phyloP scores from a whole-genome alignment of 2,329 filamentous ascomycete species.

The Alternaria consortialis region DNA sequence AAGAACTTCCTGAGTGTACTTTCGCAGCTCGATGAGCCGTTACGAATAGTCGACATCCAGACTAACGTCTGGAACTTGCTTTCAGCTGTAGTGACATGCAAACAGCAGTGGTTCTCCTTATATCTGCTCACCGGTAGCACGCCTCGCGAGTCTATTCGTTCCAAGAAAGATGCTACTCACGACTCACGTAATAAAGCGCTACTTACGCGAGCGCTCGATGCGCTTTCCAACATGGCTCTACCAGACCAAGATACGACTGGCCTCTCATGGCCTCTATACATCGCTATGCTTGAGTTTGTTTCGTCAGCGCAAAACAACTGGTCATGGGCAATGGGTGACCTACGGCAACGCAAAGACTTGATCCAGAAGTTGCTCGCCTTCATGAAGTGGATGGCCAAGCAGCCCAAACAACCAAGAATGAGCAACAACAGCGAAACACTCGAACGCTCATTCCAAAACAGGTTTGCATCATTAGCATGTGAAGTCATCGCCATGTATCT shows the following conservation, averaged over 20 bases:
- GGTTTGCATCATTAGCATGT: conserved; percentile 79
- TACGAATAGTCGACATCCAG: conserved; percentile 71
- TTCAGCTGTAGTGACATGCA: conserved; percentile 83
- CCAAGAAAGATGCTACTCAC: conserved; percentile 54
- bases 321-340: conserved; percentile 88
- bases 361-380: conserved; percentile 76
- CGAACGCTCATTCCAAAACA: conserved; percentile 53
- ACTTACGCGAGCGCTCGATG: conserved; percentile 75
- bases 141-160: conserved; percentile 76
- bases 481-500: conserved; percentile 92
- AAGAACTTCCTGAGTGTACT: conserved; percentile 84
- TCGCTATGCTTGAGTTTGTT: conserved; percentile 86
- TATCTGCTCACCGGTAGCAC: conserved; percentile 89
- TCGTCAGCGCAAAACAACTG: conserved; percentile 90
- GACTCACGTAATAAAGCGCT: conserved; percentile 68
- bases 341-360: conserved; percentile 78
- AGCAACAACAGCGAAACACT: conserved; percentile 32
- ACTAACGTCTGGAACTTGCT: conserved; percentile 84
- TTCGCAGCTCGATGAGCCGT: conserved; percentile 78
- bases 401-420: conserved; percentile 35
- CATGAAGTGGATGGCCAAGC: conserved; percentile 59
- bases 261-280: conserved; percentile 60
- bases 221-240: conserved; percentile 71
- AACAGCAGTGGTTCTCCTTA: conserved; percentile 96
- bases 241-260: conserved; percentile 61